Base-by-base conservation (phyloP, 768 basidiomycete species). In the Strobilomyces confusus region DNA sequence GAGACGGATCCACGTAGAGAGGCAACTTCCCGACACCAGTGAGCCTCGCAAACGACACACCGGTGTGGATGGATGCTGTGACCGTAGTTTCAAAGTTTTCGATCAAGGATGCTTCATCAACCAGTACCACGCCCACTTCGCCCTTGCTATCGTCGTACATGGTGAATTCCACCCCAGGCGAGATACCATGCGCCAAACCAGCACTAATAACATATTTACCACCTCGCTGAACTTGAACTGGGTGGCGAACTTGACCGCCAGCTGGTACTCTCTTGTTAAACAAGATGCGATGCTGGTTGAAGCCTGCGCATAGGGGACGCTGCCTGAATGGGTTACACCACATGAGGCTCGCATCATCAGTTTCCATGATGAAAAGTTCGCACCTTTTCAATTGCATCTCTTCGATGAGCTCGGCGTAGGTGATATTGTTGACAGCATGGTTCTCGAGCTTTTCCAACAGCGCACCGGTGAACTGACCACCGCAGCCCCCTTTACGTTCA, bases 221-320 rank as follows among this genome's bases (percentile, higher is more conserved):
- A 1, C 29, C 29, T 2, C 23, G 6, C 19, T 15, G 4, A 2
- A 23, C n/a, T n/a, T n/a, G 14, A 30, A 62, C 45, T 0, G 41
- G 3, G 38, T 58, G 15, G 25, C 57, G 48, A 32, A 48, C 50
- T n/a, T n/a, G n/a, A 32, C 53, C 37, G 1, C 49, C 52, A 14
- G 54, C 53, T 9, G 59, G 41, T 11, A 56, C 46, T 46, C 57
- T 63, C n/a, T 56, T 44, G 29, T 65, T 55, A 47, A 68, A 70
- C 17, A 51, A 15, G n/a, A 34, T 2, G 12, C 49, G 49, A 32
- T 52, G 17, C 19, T 43, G 54, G 43, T 66, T 29, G 40, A 43
- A 0, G 5, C 69, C 71, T 58, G 66, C 69, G 29, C 67, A 71
- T 19, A 58, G 67, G 4, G 70, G 70, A 47, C 51, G 55, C 36